These are phyloP conservation scores for Capsicum pubescens DNA, from an alignment of 257 asterid genomes.

Conservation along the genomic window DNA sequence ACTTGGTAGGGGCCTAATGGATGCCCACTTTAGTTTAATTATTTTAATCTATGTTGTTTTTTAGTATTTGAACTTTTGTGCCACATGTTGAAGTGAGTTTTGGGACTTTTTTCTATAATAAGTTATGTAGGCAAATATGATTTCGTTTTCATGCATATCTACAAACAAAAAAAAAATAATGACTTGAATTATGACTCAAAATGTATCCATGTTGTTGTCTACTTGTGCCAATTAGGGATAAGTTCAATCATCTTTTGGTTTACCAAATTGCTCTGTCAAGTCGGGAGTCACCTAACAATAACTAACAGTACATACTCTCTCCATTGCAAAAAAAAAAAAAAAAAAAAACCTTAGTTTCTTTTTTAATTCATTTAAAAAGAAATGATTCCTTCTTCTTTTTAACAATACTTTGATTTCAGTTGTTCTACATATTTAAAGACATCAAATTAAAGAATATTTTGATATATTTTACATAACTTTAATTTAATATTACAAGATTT, in stretches of 20 bases:
- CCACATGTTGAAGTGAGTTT: background rate
- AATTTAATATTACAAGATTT: too few species aligned
- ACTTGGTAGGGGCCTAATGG: background rate
- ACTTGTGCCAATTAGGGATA: constrained; percentile 17
- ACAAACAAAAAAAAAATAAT: background rate
- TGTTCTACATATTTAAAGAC: too few species aligned
- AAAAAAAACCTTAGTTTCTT: too few species aligned
- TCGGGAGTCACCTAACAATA: constrained; percentile 20
- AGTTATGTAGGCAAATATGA: background rate
- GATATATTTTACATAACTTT: too few species aligned
- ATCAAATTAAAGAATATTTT: too few species aligned
- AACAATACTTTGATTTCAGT: too few species aligned
- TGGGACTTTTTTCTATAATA: background rate
- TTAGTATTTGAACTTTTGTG: background rate
- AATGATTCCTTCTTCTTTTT: too few species aligned
- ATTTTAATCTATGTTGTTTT: constrained; percentile 14
- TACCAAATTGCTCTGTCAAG: constrained; percentile 19
- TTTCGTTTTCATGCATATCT: constrained; percentile 13
- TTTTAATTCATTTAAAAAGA: too few species aligned
- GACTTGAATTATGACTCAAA: constrained; percentile 15
- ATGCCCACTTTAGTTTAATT: constrained; percentile 10
- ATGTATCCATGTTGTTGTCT: constrained; percentile 26
- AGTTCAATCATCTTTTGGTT: constrained; percentile 15
- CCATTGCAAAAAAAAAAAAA: too few species aligned
- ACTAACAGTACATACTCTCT: background rate